Evolutionary conservation across 2,329 filamentous ascomycete species (phyloP).

Genomic region (Colletotrichum cordylinicola): DNA sequence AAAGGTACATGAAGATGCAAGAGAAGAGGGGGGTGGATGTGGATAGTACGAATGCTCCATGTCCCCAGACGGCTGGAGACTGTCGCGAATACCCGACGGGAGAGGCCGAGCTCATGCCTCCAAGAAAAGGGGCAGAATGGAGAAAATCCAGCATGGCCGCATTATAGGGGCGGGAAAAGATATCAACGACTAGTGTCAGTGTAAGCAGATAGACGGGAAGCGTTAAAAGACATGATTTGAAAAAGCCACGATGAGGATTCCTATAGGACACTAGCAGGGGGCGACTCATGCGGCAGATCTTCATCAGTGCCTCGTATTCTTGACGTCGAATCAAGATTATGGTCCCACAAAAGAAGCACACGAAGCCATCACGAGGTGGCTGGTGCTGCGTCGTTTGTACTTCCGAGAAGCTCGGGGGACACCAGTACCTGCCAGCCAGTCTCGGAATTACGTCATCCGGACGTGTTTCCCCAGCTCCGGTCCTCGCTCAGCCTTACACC

Average conservation of each 20-base stretch:
- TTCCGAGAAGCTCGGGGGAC: background rate
- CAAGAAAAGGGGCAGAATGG: background rate
- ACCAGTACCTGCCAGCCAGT: background rate
- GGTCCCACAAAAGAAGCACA: background rate
- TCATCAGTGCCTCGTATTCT: background rate
- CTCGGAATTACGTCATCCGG: background rate
- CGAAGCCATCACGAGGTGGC: background rate
- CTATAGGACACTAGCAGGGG: background rate
- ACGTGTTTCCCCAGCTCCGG: background rate
- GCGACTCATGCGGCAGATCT: background rate
- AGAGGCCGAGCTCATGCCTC: background rate
- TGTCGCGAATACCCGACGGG: conserved; percentile 13
- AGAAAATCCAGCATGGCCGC: conserved; percentile 6
- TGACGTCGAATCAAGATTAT: background rate
- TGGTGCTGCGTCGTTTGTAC: background rate
- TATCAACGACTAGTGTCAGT: conserved; percentile 21
- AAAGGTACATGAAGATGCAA: conserved; percentile 7
- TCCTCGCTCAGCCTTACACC: conserved; percentile 1
- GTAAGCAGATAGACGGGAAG: conserved; percentile 22
- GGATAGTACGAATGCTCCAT: background rate
- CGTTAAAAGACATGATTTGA: conserved; percentile 23
- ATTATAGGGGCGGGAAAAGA: conserved; percentile 14
- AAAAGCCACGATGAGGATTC: background rate
- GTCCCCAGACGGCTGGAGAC: background rate
- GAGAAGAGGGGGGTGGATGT: background rate